These are phyloP conservation scores for Pyricularia sp. DNA, from an alignment of 2,329 filamentous ascomycete species.

Conservation along the genomic window DNA sequence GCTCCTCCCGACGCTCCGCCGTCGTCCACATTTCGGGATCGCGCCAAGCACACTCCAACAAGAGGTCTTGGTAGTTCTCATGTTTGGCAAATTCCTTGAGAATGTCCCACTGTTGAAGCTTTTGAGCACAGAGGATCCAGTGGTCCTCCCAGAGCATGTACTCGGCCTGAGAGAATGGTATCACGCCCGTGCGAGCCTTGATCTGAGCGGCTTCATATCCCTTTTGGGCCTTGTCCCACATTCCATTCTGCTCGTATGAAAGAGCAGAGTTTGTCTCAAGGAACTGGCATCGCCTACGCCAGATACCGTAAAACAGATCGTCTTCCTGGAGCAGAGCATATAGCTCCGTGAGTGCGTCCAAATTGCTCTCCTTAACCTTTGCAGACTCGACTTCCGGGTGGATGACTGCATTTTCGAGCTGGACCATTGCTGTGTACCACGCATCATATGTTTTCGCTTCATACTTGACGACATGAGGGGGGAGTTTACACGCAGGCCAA, in stretches of 20 bases:
- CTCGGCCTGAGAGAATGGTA: slow-evolving; percentile 90
- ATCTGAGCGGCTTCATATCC: slow-evolving; percentile 96
- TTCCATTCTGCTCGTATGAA: slow-evolving; percentile 96
- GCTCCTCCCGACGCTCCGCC: slow-evolving; percentile 70
- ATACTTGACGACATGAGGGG: slow-evolving; percentile 92
- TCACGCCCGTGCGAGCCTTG: slow-evolving; percentile 88
- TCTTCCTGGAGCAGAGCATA: slow-evolving; percentile 88
- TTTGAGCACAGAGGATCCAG: slow-evolving; percentile 95
- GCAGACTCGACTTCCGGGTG: slow-evolving; percentile 74
- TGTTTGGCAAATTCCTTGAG: slow-evolving; percentile 96
- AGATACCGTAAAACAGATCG: slow-evolving; percentile 94
- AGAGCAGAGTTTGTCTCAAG: slow-evolving; percentile 94
- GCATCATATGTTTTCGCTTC: slow-evolving; percentile 86
- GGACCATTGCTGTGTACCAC: slow-evolving; percentile 90
- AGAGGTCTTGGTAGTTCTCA: slow-evolving; percentile 93
- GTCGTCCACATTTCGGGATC: slow-evolving; percentile 92
- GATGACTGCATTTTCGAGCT: slow-evolving; percentile 81
- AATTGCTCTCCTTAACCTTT: slow-evolving; percentile 78
- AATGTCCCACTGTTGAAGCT: slow-evolving; percentile 98
- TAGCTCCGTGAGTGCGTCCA: slow-evolving; percentile 88
- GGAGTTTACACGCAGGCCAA: slow-evolving; percentile 79
- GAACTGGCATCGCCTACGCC: slow-evolving; percentile 88
- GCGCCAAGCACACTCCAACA: slow-evolving; percentile 91
- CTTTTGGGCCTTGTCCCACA: slow-evolving; percentile 98
- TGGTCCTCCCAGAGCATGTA: slow-evolving; percentile 99